Conservation (phyloP, 331 rosid genomes). For the Acacia pycnantha region DNA sequence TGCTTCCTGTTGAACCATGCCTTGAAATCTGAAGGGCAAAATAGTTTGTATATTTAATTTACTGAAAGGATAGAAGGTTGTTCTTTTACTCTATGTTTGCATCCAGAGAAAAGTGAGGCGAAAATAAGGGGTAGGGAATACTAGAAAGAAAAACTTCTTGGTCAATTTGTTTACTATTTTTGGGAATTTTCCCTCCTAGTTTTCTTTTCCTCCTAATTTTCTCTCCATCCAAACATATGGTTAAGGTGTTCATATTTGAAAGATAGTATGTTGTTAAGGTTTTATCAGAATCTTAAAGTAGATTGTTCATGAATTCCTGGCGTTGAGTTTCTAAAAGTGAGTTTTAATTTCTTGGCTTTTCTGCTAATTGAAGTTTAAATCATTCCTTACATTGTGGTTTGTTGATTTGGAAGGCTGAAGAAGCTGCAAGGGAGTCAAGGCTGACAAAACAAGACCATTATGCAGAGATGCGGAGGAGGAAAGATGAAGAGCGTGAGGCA, state of each 20-base stretch:
- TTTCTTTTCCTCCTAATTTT: too few relatives aligned
- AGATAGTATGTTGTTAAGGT: neutral
- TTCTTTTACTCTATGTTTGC: neutral
- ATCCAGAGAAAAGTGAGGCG: too few relatives aligned
- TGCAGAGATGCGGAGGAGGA: slow-evolving; percentile 72
- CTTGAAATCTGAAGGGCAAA: neutral
- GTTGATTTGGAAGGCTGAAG: slow-evolving; percentile 68
- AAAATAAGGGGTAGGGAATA: too few relatives aligned
- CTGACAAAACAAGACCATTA: slow-evolving; percentile 74
- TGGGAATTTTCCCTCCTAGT: too few relatives aligned
- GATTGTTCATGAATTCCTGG: slow-evolving; percentile 7
- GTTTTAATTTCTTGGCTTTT: neutral
- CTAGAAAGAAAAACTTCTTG: too few relatives aligned
- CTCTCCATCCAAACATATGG: too few relatives aligned
- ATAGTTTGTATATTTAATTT: neutral
- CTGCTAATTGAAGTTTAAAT: slow-evolving; percentile 15
- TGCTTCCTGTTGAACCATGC: neutral
- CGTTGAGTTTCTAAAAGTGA: neutral
- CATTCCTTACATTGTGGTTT: slow-evolving; percentile 10
- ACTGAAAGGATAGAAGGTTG: neutral
- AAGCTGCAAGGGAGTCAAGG: slow-evolving; percentile 73
- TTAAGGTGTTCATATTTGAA: neutral
- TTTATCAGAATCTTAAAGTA: neutral
- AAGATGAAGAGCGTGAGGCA: slow-evolving; percentile 93
- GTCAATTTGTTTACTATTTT: too few relatives aligned